Evolutionary conservation across 2,329 filamentous ascomycete genomes (phyloP).

Genomic region (Ceratocystis papillata): DNA sequence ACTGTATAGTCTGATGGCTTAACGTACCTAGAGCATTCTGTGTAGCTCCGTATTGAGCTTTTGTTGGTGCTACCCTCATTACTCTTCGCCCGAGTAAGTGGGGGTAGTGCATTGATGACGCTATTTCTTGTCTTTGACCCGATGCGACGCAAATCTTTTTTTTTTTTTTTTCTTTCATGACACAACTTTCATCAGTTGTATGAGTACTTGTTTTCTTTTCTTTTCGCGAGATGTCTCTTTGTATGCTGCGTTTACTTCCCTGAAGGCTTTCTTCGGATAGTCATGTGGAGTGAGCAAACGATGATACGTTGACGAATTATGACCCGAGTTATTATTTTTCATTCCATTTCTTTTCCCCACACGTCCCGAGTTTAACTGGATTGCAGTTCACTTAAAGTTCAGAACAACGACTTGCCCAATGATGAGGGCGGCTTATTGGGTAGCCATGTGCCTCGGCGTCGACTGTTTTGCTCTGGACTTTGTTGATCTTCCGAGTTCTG

Average conservation of each 20-base stretch:
- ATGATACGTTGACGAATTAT: conserved; percentile 24
- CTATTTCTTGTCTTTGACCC: conserved; percentile 9
- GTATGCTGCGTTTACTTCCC: conserved; percentile 10
- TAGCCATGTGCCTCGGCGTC: not conserved
- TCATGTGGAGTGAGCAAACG: conserved; percentile 1
- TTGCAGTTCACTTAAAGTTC: not conserved
- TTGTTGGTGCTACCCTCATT: not conserved
- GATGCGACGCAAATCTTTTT: conserved; percentile 12
- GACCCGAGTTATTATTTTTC: conserved; percentile 16
- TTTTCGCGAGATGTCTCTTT: conserved; percentile 21
- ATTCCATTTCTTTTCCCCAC: not conserved
- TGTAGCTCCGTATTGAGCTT: conserved; percentile 14
- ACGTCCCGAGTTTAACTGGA: not conserved
- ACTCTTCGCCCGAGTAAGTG: too few species aligned
- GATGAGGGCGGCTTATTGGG: not conserved
- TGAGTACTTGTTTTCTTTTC: conserved; percentile 20
- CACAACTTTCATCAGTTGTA: conserved; percentile 7
- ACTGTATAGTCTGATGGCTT: conserved; percentile 24
- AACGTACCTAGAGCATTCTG: conserved; percentile 18
- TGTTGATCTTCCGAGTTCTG: not conserved
- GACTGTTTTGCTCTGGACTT: not conserved
- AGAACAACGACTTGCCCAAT: not conserved
- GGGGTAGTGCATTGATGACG: not conserved
- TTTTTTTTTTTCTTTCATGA: conserved; percentile 15
- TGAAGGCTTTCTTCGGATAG: not conserved